These are phyloP conservation scores for Escallonia herrerae DNA, from an alignment of 129 eudicot species.

Conservation along the genomic window DNA sequence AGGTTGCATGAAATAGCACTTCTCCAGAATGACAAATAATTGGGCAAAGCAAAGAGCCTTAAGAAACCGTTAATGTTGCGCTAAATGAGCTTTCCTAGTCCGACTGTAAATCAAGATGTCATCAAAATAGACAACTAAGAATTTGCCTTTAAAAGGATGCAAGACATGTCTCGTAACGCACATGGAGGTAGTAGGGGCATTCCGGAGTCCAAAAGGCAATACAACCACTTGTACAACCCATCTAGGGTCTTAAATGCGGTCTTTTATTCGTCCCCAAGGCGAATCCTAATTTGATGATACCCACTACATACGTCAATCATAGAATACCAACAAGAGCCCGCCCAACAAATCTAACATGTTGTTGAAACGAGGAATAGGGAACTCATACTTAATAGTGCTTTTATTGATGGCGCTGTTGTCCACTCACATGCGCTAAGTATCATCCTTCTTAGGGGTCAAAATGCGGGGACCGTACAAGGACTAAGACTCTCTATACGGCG, in stretches of 20 bases:
- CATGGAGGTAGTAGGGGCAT: slow-evolving; percentile 8
- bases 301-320: neutral
- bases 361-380: neutral
- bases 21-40: too few relatives aligned
- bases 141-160: neutral
- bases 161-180: neutral
- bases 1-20: too few relatives aligned
- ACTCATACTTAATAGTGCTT: neutral
- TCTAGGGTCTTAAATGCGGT: neutral
- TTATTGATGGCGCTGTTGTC: neutral
- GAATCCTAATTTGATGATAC: neutral
- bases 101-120: neutral
- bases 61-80: too few relatives aligned
- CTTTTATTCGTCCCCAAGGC: neutral
- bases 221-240: slow-evolving; percentile 4
- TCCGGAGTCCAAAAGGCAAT: neutral
- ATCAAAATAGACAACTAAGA: slow-evolving; percentile 6
- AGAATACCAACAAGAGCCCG: too few relatives aligned
- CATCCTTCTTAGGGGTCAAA: neutral
- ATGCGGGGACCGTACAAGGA: neutral
- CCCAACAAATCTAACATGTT: neutral
- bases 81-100: too few relatives aligned
- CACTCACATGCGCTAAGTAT: neutral
- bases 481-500: neutral
- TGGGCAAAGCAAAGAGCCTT: too few relatives aligned